A percentile compares a stretch with the other conserved stretches of the same genome.
phyloP scores from a whole-genome alignment of 768 basidiomycete genomes.

The Lactarius sp. region DNA sequence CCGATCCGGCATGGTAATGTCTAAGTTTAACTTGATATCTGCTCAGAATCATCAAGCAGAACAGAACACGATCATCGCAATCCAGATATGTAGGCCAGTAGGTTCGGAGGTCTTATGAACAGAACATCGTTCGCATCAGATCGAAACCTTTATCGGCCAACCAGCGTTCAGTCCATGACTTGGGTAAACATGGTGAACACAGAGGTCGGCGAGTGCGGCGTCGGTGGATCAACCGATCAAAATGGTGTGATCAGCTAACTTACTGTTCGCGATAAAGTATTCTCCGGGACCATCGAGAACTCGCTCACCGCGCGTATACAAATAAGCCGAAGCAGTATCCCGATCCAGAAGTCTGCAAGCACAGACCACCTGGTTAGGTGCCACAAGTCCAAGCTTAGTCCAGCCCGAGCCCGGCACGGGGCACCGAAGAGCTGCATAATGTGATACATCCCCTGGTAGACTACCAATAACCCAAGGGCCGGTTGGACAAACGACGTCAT shows the following conservation, averaged over 20 bases:
- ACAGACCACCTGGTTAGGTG: neutral
- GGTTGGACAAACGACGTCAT: neutral
- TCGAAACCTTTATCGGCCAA: neutral
- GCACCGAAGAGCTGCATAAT: neutral
- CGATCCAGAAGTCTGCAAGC: neutral
- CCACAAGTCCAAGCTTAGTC: neutral
- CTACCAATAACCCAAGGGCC: neutral
- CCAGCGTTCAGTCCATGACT: neutral
- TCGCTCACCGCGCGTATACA: neutral
- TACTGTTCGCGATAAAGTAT: too few species aligned
- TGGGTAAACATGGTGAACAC: neutral
- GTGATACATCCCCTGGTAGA: neutral
- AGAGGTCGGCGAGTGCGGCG: neutral
- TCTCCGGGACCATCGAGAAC: neutral
- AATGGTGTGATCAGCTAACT: neutral
- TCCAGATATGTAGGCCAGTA: neutral
- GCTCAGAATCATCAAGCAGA: neutral
- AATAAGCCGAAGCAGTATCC: neutral
- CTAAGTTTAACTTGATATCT: neutral
- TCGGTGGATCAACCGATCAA: neutral
- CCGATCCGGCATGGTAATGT: neutral
- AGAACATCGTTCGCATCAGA: neutral
- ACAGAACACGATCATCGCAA: neutral
- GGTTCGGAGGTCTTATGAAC: neutral
- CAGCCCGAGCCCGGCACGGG: neutral